phyloP scores from a whole-genome alignment of 352 stramenopile species.

The Peronospora destructor region DNA sequence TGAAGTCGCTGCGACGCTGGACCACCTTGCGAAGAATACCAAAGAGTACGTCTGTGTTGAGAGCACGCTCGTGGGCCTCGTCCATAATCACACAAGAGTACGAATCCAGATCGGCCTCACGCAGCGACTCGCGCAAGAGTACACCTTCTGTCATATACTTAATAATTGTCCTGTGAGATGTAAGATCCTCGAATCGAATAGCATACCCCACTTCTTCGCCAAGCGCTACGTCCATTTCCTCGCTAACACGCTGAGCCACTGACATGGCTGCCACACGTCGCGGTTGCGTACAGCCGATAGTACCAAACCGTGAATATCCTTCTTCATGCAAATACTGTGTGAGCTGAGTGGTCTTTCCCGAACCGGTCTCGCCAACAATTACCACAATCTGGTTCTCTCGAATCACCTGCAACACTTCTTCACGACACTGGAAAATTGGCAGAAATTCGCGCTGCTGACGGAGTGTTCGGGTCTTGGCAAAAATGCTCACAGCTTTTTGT shows the following conservation, averaged over 20 bases:
- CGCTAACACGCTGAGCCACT: conserved; percentile 96
- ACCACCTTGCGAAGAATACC: conserved; percentile 90
- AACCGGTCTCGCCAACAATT: conserved; percentile 97
- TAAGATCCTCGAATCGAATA: conserved; percentile 94
- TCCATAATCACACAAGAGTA: conserved; percentile 92
- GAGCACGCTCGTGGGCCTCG: conserved; percentile 90
- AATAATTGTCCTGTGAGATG: conserved; percentile 92
- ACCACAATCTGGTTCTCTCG: conserved; percentile 98
- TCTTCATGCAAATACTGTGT: conserved; percentile 93
- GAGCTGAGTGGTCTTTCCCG: conserved; percentile 97
- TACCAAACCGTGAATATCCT: conserved; percentile 83
- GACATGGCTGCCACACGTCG: conserved; percentile 98
- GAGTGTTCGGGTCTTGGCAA: conserved; percentile 94
- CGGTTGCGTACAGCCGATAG: conserved; percentile 97
- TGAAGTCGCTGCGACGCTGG: conserved; percentile 84
- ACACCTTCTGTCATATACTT: conserved; percentile 96
- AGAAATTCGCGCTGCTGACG: conserved; percentile 94
- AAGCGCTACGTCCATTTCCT: conserved; percentile 93
- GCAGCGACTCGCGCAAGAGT: conserved; percentile 90
- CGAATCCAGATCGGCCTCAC: conserved; percentile 78
- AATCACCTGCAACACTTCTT: conserved; percentile 95
- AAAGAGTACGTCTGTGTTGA: conserved; percentile 94
- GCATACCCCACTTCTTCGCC: conserved; percentile 89
- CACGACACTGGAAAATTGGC: conserved; percentile 92
- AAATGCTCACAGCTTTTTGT: conserved; percentile 88